Conservation (phyloP, 1,139 yeast species). For the Debaryomyces coudertii region DNA sequence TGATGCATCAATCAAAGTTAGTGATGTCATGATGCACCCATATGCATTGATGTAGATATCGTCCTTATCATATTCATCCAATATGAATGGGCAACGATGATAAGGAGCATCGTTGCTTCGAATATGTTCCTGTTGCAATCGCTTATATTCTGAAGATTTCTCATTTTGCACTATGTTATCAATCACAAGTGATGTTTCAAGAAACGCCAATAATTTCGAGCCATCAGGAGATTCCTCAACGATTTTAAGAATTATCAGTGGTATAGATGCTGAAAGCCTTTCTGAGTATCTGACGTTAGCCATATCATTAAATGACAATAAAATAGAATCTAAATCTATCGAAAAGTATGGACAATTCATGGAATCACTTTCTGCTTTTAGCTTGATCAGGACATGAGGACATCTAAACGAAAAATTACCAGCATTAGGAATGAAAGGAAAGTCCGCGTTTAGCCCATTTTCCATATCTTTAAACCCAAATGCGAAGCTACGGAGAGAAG, state of each 20-base stretch:
- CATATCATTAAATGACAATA: conserved; percentile 64
- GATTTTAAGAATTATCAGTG: conserved; percentile 41
- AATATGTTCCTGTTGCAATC: conserved; percentile 66
- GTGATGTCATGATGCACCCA: conserved; percentile 61
- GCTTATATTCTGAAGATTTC: conserved; percentile 49
- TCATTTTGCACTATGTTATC: conserved; percentile 64
- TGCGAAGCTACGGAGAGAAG: conserved; percentile 51
- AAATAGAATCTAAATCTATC: conserved; percentile 39
- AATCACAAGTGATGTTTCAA: conserved; percentile 59
- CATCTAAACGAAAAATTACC: conserved; percentile 58
- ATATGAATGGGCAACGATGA: conserved; percentile 73
- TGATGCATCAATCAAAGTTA: conserved; percentile 67
- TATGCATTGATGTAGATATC: conserved; percentile 47
- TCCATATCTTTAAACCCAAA: conserved; percentile 75
- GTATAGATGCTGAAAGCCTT: conserved; percentile 54
- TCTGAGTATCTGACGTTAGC: conserved; percentile 68
- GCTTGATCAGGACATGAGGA: conserved; percentile 33
- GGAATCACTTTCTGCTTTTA: conserved; percentile 24
- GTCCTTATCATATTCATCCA: conserved; percentile 53
- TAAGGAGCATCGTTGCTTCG: conserved; percentile 78
- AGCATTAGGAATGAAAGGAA: conserved; percentile 67
- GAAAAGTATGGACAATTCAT: conserved; percentile 24
- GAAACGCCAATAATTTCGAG: conserved; percentile 26
- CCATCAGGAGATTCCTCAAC: conserved; percentile 24
- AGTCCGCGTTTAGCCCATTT: conserved; percentile 63